Base-by-base conservation (phyloP, 1,139 yeast species). In the Magnusiomyces paraingens region DNA sequence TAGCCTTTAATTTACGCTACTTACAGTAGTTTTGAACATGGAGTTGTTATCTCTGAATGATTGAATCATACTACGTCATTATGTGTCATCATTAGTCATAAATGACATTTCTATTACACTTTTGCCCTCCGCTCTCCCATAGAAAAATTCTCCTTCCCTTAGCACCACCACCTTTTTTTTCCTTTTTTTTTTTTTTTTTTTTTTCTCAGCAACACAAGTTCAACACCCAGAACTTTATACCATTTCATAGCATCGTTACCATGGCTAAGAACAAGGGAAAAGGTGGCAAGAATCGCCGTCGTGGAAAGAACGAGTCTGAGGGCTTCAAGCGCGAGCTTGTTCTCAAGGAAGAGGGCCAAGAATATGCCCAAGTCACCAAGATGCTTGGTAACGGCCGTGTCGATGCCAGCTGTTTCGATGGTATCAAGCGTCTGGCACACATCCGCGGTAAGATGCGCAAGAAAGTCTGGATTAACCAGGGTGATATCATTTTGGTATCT, bases 381-480 rank as follows among this genome's bases (percentile, higher is more conserved):
- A 91, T 94, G 97, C 82, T 94, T 66, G 99, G 99, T 71, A 91
- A 91, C 70, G 99, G 99, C 63, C 84, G 99, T 74, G 83, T 94
- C 55, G 96, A 91, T 72, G 97, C 95, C 55, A 73, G 83, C 54
- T 94, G 99, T 75, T 94, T 93, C 68, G 99, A 94, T 69, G 96
- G 96, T 61, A 77, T 79, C 63, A 89, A 84, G 70, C 84, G 99
- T 77, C 81, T 89, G 82, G 98, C 96, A 18, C 99, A 93, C 70
- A 94, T 94, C 68, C 87, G 99, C 79, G 99, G 99, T 64, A 94
- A 94, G 73, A 82, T 94, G 77, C 87, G 99, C 81, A 94, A 94
- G 84, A 93, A 93, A 82, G 98, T 91, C 59, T 94, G 99, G 99
- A 91, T 94, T 89, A 87, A 89, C 48, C 98, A 90, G 74, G 99